A percentile compares a stretch with the other conserved stretches of the same genome.
Conservation (phyloP, 257 asterid genomes). For the Solanum bulbocastanum region DNA sequence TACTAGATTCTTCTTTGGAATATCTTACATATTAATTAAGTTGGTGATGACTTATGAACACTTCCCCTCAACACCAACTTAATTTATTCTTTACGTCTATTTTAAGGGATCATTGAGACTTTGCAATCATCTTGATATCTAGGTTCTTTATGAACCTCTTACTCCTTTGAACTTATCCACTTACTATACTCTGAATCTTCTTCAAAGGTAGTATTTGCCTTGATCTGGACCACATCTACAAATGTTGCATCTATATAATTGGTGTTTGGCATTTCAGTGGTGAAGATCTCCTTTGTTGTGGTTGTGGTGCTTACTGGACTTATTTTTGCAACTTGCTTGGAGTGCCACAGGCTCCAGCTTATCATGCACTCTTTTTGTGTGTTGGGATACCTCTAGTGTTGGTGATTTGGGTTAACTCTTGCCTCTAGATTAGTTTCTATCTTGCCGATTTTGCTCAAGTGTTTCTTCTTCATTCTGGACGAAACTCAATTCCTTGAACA, state of each 20-base stretch:
- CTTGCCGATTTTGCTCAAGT: background rate
- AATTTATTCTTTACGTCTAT: background rate
- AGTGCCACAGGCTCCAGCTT: background rate
- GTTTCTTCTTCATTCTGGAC: background rate
- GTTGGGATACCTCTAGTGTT: background rate
- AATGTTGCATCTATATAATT: background rate
- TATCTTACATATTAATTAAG: background rate
- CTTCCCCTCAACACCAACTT: background rate
- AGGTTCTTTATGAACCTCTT: background rate
- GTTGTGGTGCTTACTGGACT: background rate
- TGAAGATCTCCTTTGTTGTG: background rate
- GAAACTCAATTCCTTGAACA: constrained; percentile 27
- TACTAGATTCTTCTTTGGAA: background rate
- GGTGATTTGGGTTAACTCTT: background rate
- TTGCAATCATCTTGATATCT: background rate
- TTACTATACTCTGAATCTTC: background rate
- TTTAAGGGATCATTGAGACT: background rate
- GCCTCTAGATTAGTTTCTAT: too few species aligned
- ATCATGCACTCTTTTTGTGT: background rate
- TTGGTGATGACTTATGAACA: background rate
- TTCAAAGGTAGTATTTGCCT: background rate
- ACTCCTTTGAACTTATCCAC: background rate
- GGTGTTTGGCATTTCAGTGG: background rate
- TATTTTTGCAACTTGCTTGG: background rate
- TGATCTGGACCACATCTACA: background rate